A percentile compares a stretch with the other conserved stretches of the same genome.
These are phyloP conservation scores for Orbilia blumenaviensis DNA, from an alignment of 2,329 filamentous ascomycete species.

Conservation along the genomic window DNA sequence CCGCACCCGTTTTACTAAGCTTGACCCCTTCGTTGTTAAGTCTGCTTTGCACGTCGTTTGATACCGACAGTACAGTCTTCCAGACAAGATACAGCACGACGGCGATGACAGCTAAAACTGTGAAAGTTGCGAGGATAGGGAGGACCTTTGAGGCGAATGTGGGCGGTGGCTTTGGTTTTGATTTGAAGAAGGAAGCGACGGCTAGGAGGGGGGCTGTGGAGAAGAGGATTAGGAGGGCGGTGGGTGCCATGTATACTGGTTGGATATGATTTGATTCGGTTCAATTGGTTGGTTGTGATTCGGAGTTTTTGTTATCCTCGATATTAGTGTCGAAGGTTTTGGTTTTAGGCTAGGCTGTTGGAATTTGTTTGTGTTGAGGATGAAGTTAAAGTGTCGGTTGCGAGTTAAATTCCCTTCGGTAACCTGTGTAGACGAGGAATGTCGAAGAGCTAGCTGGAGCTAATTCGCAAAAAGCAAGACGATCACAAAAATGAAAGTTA, in stretches of 20 bases:
- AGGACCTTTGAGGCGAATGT: conserved; percentile 25
- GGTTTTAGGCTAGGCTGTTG: too few relatives aligned
- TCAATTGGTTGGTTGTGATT: not conserved
- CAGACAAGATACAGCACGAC: conserved; percentile 39
- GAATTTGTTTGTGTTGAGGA: too few relatives aligned
- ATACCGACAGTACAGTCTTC: conserved; percentile 15
- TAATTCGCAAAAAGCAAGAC: too few relatives aligned
- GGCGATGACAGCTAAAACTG: conserved; percentile 27
- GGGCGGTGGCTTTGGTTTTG: conserved; percentile 18
- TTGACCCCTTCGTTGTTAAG: conserved; percentile 32
- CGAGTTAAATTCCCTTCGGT: too few relatives aligned
- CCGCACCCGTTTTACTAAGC: conserved; percentile 29
- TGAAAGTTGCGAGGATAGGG: conserved; percentile 21
- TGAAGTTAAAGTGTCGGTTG: too few relatives aligned
- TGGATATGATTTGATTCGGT: not conserved
- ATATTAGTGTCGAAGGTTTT: too few relatives aligned
- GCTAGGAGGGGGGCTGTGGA: not conserved
- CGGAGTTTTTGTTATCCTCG: not conserved
- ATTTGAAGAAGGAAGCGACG: conserved; percentile 10
- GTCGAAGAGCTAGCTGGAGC: too few relatives aligned
- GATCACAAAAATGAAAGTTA: too few relatives aligned
- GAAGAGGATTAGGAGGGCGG: conserved; percentile 11
- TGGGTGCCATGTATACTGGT: not conserved
- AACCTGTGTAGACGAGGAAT: too few relatives aligned
- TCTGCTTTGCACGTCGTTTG: conserved; percentile 4